These are phyloP conservation scores for Fusarium pseudograminearum DNA, from an alignment of 2,329 filamentous ascomycete species.

Conservation along the genomic window DNA sequence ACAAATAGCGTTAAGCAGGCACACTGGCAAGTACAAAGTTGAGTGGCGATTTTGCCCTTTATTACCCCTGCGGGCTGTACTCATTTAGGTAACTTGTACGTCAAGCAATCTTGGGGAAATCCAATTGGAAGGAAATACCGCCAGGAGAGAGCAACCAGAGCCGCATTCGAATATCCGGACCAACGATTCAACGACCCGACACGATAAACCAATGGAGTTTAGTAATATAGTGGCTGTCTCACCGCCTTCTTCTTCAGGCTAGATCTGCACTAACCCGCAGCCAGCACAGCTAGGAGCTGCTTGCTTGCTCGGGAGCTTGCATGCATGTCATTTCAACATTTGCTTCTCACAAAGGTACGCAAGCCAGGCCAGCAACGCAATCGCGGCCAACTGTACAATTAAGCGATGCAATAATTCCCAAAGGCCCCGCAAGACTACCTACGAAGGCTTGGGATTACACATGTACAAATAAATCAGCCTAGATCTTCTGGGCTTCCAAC, in stretches of 20 bases:
- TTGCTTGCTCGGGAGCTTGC: constrained; percentile 32
- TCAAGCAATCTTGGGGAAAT: neutral
- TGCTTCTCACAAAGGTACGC: constrained; percentile 2
- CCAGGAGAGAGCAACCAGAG: constrained; percentile 14
- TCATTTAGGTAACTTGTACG: neutral
- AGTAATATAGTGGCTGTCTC: neutral
- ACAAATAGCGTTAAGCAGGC: too few species aligned
- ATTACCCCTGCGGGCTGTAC: too few species aligned
- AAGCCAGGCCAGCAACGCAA: constrained; percentile 14
- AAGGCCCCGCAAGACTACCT: neutral
- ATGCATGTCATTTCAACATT: constrained; percentile 24
- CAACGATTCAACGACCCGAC: constrained; percentile 1
- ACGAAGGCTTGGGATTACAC: neutral
- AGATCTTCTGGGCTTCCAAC: constrained; percentile 17
- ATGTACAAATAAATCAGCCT: constrained; percentile 21
- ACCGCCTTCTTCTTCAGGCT: constrained; percentile 41
- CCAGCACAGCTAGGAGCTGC: constrained; percentile 32
- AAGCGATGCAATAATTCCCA: constrained; percentile 20
- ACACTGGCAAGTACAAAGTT: too few species aligned
- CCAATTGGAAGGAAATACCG: constrained; percentile 15
- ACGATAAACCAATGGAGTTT: constrained; percentile 17
- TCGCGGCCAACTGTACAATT: constrained; percentile 1
- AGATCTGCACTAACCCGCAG: constrained; percentile 19
- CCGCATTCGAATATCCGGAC: constrained; percentile 16
- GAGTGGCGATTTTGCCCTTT: too few species aligned